Base-by-base conservation (phyloP, 176 grass and related monocot species). In the Triticum monococcum region DNA sequence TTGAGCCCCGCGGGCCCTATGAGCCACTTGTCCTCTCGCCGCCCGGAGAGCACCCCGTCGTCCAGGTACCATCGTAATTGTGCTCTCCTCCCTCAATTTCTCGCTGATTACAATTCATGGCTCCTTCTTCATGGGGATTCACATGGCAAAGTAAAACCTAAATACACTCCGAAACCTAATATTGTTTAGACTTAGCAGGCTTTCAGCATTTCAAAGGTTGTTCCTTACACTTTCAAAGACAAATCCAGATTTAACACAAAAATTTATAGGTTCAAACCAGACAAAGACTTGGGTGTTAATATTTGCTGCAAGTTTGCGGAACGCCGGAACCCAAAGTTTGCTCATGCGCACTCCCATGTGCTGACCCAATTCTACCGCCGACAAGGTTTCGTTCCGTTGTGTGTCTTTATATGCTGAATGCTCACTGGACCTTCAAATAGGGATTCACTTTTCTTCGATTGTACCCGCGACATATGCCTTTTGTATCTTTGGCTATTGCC, bases 11-110 rank as follows among this genome's bases (percentile, higher is more conserved):
- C 37, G 96, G 96, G 38, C 93, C 93, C 8, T 95, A 92, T 79
- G 93, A 98, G 60, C 93, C 96, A 3, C 85, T 95, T 72, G 88
- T 93, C 35, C 85, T 98, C 54, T 98, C 96, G 76, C 75, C 80
- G 20, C 81, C 89, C 8, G 91, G 80, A 52, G 91, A 92, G 43
- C 41, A 3, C n/a, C 91, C 91, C 16, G 37, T 95, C 59, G 89
- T 93, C 77, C 89, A 98, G 93, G 95, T 98, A 85, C 72, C 17
- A 20, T 66, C 24, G 8, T 45, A 26, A 24, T 37, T 24, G 54
- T 7, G 20, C 26, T 20, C 17, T 46, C 11, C 24, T 80, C 57
- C 26, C 30, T 87, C 36, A 32, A 25, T 80, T 72, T n/a, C 48
- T 60, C 32, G 20, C 54, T 5, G 14, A 23, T 30, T 31, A 35